Conservation (phyloP, 148 eudicot species). For the Arctostaphylos glauca region DNA sequence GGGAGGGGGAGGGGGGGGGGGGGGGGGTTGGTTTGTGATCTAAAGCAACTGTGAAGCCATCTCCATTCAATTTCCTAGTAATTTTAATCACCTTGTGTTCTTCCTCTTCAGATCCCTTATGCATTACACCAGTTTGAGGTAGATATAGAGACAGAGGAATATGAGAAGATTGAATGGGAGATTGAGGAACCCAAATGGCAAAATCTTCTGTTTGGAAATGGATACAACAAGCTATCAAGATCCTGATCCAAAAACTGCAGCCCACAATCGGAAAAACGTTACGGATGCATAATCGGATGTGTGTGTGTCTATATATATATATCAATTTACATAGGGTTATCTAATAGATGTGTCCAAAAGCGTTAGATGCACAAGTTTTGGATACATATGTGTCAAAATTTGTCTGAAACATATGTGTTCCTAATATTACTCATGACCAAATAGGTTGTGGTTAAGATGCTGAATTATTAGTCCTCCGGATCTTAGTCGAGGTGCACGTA, state of each 20-base stretch:
- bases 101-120: constrained; percentile 6
- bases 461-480: no score
- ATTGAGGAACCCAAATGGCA: constrained; percentile 19
- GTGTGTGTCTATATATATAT: no score
- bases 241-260: background rate
- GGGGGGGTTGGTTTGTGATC: background rate
- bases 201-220: constrained; percentile 8
- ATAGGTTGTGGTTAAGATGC: no score
- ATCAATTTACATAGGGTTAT: background rate
- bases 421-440: no score
- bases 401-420: no score
- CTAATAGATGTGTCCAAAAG: no score
- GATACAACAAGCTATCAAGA: background rate
- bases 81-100: background rate
- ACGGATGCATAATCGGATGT: background rate
- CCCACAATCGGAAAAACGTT: background rate
- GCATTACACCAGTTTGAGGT: background rate
- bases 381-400: no score
- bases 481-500: no score
- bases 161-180: background rate
- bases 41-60: constrained; percentile 17
- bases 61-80: background rate
- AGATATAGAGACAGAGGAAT: background rate
- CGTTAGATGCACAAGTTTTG: no score
- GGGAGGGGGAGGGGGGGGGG: no score